Percentiles rank a stretch among this genome's conserved stretches.
Evolutionary conservation across 2,329 filamentous ascomycete genomes (phyloP).

Genomic region (Colletotrichum paranaense): DNA sequence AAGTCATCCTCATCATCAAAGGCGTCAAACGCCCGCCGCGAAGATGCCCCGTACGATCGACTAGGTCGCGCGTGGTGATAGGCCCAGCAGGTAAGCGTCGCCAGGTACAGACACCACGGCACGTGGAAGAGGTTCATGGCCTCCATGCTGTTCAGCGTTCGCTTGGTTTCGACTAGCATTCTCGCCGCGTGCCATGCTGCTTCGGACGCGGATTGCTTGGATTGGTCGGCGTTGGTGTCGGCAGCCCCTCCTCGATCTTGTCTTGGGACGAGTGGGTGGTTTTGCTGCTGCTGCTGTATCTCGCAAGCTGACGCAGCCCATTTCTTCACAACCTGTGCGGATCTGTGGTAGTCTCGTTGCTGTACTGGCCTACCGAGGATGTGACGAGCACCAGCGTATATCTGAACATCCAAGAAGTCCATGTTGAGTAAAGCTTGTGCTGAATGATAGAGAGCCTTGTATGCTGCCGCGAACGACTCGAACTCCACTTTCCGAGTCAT

Average conservation of each 20-base stretch:
- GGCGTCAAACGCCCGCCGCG: constrained; percentile 26
- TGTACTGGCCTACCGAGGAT: constrained; percentile 68
- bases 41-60: not conserved
- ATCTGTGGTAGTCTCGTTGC: constrained; percentile 60
- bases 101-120: constrained; percentile 71
- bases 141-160: constrained; percentile 61
- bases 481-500: constrained; percentile 49
- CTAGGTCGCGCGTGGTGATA: constrained; percentile 58
- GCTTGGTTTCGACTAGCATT: constrained; percentile 61
- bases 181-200: constrained; percentile 65
- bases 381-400: constrained; percentile 68
- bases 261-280: not conserved
- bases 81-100: constrained; percentile 68
- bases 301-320: constrained; percentile 52
- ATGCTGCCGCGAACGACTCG: constrained; percentile 58
- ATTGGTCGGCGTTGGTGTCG: not conserved
- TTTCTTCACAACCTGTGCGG: constrained; percentile 60
- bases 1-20: constrained; percentile 35
- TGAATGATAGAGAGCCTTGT: constrained; percentile 67
- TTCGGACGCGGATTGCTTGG: constrained; percentile 47
- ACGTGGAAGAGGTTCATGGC: constrained; percentile 68
- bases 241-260: not conserved
- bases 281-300: not conserved
- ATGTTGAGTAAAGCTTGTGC: constrained; percentile 67
- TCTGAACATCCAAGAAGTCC: constrained; percentile 71